Conservation (phyloP, 352 stramenopile genomes). For the Elongisporangium undulatum region DNA sequence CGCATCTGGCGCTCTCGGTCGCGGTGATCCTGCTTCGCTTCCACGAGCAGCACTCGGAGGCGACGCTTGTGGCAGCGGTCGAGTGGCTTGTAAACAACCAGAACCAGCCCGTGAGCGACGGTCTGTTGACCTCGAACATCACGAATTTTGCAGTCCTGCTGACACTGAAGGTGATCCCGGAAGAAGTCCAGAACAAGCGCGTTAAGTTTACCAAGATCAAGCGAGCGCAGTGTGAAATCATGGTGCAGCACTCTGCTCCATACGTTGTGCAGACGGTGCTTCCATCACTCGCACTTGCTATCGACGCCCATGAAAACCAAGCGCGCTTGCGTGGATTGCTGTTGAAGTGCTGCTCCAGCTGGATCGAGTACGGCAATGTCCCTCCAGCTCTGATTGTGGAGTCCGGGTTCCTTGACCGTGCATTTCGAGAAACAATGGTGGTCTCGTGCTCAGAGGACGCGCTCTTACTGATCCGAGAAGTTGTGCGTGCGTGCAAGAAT, state of each 20-base stretch:
- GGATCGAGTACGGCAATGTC: conserved; percentile 70
- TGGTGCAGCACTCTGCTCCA: conserved; percentile 60
- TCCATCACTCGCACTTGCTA: conserved; percentile 44
- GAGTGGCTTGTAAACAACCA: conserved; percentile 81
- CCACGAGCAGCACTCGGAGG: conserved; percentile 50
- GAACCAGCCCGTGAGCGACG: conserved; percentile 33
- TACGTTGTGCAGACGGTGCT: conserved; percentile 60
- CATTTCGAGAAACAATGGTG: conserved; percentile 47
- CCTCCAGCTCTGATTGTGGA: conserved; percentile 51
- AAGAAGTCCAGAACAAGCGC: conserved; percentile 76
- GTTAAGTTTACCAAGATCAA: conserved; percentile 75
- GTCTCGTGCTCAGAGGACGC: conserved; percentile 36
- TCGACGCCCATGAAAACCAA: conserved; percentile 54
- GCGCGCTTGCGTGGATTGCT: conserved; percentile 37
- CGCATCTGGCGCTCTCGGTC: conserved; percentile 66
- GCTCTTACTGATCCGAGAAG: conserved; percentile 59
- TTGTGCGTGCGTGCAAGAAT: conserved; percentile 54
- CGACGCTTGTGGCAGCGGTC: conserved; percentile 52
- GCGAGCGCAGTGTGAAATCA: conserved; percentile 51
- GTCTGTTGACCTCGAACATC: conserved; percentile 24
- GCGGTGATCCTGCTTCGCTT: conserved; percentile 75
- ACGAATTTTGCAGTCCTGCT: conserved; percentile 77
- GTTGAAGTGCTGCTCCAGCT: conserved; percentile 62
- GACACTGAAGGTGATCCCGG: conserved; percentile 69
- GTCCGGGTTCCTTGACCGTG: conserved; percentile 47